Evolutionary conservation across 768 basidiomycete genomes (phyloP).

Genomic region (Cubamyces lactineus): DNA sequence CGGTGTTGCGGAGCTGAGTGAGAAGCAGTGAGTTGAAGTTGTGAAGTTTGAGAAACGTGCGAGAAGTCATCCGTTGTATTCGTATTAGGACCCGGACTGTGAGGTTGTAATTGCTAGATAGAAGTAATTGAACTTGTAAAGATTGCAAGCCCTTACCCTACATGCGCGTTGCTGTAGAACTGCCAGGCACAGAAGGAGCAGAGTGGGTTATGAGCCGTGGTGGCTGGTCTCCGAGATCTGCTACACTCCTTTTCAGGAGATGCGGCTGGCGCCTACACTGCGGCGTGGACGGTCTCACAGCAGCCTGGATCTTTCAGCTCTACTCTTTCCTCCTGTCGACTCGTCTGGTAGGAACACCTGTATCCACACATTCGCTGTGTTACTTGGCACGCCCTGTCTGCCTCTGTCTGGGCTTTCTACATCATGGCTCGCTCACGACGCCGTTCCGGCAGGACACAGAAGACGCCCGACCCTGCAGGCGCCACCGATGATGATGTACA

Average conservation of each 20-base stretch:
- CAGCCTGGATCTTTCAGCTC: background rate
- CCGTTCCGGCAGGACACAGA: conserved; percentile 38
- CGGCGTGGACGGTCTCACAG: conserved; percentile 7
- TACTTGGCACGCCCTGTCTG: background rate
- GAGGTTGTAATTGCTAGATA: conserved; percentile 23
- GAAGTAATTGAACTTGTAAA: background rate
- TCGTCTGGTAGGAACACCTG: background rate
- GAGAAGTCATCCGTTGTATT: conserved; percentile 23
- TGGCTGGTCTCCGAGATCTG: background rate
- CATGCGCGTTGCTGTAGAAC: background rate
- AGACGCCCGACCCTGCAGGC: conserved; percentile 34
- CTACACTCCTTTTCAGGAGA: conserved; percentile 5
- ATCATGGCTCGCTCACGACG: conserved; percentile 51
- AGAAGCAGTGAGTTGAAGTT: conserved; percentile 53
- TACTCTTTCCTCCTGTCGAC: background rate
- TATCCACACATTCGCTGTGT: background rate
- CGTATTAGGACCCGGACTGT: conserved; percentile 21
- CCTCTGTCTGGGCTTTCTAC: background rate
- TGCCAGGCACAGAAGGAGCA: background rate
- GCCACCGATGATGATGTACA: conserved; percentile 24
- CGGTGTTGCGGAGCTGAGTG: conserved; percentile 89
- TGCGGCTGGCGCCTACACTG: background rate
- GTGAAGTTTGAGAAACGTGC: background rate
- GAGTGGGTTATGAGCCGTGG: background rate
- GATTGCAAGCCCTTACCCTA: background rate